These are phyloP conservation scores for Hymenoscyphus linearis DNA, from an alignment of 2,329 filamentous ascomycete species.

Conservation along the genomic window DNA sequence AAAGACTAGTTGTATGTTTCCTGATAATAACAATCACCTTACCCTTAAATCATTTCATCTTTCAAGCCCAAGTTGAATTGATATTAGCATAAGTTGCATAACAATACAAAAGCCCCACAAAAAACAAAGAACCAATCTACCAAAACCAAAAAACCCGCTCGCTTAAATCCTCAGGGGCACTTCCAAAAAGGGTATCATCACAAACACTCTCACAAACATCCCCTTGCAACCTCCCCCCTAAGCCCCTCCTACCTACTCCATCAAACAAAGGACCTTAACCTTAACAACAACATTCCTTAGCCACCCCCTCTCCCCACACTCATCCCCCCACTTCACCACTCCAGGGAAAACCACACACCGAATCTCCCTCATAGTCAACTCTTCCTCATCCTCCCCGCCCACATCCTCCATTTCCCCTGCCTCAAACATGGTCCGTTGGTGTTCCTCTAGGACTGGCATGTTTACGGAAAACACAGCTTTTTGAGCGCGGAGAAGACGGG, in stretches of 20 bases:
- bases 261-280: slow-evolving; percentile 55
- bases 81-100: no score
- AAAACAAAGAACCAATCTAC: neutral
- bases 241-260: slow-evolving; percentile 15
- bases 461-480: slow-evolving; percentile 51
- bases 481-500: slow-evolving; percentile 51
- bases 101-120: no score
- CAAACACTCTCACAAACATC: neutral
- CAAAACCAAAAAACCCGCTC: neutral
- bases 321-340: slow-evolving; percentile 59
- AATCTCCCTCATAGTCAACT: slow-evolving; percentile 47
- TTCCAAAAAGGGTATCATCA: neutral
- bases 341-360: slow-evolving; percentile 60
- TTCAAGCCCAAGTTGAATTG: no score
- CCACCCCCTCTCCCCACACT: slow-evolving; percentile 55
- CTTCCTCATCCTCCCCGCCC: slow-evolving; percentile 54
- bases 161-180: neutral
- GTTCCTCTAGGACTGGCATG: slow-evolving; percentile 47
- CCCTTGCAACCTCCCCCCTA: neutral
- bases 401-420: slow-evolving; percentile 59
- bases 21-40: no score
- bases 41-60: no score
- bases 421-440: slow-evolving; percentile 53
- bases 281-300: slow-evolving; percentile 60
- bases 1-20: no score